Percentiles rank a stretch among this genome's conserved stretches.
Evolutionary conservation across 1,284 basidiomycete genomes (phyloP).

Genomic region (Sanguinoderma infundibulare): DNA sequence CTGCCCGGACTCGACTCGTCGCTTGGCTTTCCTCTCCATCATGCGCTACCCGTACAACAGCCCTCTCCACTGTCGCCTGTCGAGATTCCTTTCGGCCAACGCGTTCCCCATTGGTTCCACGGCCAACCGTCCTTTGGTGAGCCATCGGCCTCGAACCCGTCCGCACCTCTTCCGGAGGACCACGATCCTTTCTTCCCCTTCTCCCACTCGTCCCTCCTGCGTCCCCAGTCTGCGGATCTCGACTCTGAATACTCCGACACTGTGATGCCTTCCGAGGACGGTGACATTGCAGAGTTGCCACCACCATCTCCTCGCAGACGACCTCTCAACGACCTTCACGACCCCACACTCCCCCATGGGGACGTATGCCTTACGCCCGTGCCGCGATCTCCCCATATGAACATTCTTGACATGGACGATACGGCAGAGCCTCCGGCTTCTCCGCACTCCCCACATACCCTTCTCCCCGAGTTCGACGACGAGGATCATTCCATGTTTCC

Average conservation of each 20-base stretch:
- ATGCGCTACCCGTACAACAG: conserved; percentile 7
- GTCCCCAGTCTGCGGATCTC: conserved; percentile 16
- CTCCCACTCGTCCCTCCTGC: conserved; percentile 12
- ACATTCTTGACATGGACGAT: conserved; percentile 19
- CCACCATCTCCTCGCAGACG: conserved; percentile 24
- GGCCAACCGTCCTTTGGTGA: not conserved
- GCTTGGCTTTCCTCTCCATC: too few species aligned
- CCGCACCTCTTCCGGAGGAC: conserved; percentile 11
- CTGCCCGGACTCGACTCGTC: too few species aligned
- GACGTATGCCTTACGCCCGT: conserved; percentile 25
- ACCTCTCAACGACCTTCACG: conserved; percentile 23
- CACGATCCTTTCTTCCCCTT: conserved; percentile 21
- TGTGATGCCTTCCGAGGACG: conserved; percentile 27
- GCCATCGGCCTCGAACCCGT: not conserved
- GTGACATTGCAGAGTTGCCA: conserved; percentile 10
- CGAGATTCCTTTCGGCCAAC: conserved; percentile 11
- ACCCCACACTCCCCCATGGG: conserved; percentile 14
- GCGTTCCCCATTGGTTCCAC: conserved; percentile 11
- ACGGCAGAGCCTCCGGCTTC: conserved; percentile 12
- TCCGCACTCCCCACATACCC: conserved; percentile 21
- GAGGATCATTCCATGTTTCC: conserved; percentile 3
- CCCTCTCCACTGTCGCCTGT: conserved; percentile 16
- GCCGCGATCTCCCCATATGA: conserved; percentile 29
- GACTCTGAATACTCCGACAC: conserved; percentile 28
- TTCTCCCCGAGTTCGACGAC: conserved; percentile 20